Conservation (phyloP, 768 basidiomycete genomes). For the Harrya chromipes region DNA sequence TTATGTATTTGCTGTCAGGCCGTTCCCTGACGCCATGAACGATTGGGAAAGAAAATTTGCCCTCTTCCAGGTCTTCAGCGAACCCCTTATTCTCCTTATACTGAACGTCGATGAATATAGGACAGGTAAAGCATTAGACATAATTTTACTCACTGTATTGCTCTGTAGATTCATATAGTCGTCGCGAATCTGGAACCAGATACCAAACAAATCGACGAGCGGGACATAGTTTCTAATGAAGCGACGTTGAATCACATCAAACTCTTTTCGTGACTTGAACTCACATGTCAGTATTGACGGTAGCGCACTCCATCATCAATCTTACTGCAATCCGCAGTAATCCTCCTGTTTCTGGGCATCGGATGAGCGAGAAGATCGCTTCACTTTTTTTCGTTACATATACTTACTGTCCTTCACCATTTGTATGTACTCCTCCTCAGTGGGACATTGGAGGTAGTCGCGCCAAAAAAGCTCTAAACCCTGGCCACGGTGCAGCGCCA, state of each 20-base stretch:
- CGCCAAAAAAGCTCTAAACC: conserved; percentile 93
- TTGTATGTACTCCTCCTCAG: conserved; percentile 88
- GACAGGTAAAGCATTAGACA: not conserved
- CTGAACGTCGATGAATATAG: conserved; percentile 37
- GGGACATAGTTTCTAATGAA: conserved; percentile 49
- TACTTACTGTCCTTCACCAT: conserved; percentile 94
- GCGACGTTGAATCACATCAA: not conserved
- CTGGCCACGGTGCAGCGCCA: conserved; percentile 90
- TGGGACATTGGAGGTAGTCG: conserved; percentile 85
- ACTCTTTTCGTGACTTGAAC: conserved; percentile 16
- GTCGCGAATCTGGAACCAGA: conserved; percentile 59
- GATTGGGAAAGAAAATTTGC: conserved; percentile 96
- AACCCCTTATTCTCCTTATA: conserved; percentile 85
- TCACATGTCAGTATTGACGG: conserved; percentile 56
- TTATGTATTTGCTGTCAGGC: conserved; percentile 69
- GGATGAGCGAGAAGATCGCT: not conserved
- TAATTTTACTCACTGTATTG: conserved; percentile 9
- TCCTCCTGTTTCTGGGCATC: conserved; percentile 82
- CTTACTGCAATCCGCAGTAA: conserved; percentile 88
- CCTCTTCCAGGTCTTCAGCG: conserved; percentile 92
- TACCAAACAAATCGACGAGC: conserved; percentile 52
- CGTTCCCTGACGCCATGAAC: conserved; percentile 86
- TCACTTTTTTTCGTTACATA: not conserved
- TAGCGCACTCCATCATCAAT: conserved; percentile 89
- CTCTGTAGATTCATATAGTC: conserved; percentile 44